Evolutionary conservation across 1,284 basidiomycete species (phyloP).

Genomic region (Austroboletus novae-zelandiae): DNA sequence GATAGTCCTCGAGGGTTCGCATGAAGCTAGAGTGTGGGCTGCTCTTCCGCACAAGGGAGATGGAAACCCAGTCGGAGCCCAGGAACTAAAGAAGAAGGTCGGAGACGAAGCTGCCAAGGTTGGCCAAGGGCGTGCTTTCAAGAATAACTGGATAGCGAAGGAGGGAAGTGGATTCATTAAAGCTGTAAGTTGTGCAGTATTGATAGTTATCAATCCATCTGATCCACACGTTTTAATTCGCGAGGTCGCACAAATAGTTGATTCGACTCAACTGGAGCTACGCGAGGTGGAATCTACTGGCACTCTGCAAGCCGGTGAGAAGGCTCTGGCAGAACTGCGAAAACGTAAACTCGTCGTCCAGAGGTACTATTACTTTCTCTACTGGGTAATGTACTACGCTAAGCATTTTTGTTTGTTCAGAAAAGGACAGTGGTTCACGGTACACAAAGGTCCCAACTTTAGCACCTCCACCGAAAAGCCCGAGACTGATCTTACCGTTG

Average conservation of each 20-base stretch:
- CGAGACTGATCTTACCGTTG: conserved; percentile 96
- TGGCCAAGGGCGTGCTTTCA: conserved; percentile 95
- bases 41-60: conserved; percentile 74
- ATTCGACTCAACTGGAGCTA: conserved; percentile 76
- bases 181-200: conserved; percentile 52
- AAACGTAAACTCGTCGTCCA: conserved; percentile 88
- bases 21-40: conserved; percentile 90
- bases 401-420: conserved; percentile 39
- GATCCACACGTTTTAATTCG: conserved; percentile 6
- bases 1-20: conserved; percentile 81
- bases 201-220: neutral
- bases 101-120: conserved; percentile 86
- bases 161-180: conserved; percentile 87
- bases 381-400: neutral
- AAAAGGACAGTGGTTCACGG: conserved; percentile 94
- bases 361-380: conserved; percentile 43
- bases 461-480: conserved; percentile 92
- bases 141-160: conserved; percentile 96
- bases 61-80: conserved; percentile 62
- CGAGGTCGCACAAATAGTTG: conserved; percentile 64
- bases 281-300: conserved; percentile 74
- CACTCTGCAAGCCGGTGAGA: conserved; percentile 70
- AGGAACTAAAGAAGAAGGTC: conserved; percentile 69
- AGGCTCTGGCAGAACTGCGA: conserved; percentile 79
- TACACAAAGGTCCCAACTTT: conserved; percentile 85